These are phyloP conservation scores for Aspergillus sp. DNA, from an alignment of 2,329 filamentous ascomycete species.

Conservation along the genomic window DNA sequence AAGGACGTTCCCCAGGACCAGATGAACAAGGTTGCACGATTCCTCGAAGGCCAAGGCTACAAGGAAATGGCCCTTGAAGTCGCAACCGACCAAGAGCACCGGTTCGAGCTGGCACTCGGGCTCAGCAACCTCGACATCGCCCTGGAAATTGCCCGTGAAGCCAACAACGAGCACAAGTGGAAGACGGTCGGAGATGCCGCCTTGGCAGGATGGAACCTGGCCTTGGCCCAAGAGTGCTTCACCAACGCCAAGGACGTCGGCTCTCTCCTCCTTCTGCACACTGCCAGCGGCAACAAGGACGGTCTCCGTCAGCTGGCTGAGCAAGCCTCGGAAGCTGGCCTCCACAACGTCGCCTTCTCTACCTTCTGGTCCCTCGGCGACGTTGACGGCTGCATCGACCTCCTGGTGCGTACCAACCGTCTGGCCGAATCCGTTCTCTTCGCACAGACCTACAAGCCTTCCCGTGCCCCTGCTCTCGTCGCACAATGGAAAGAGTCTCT, in stretches of 20 bases:
- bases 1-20: constrained; percentile 84
- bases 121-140: constrained; percentile 84
- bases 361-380: constrained; percentile 86
- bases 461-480: constrained; percentile 66
- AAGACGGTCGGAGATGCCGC: constrained; percentile 95
- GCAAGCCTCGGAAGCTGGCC: constrained; percentile 73
- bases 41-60: constrained; percentile 94
- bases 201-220: constrained; percentile 80
- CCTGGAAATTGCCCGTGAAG: constrained; percentile 76
- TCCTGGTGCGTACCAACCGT: constrained; percentile 76
- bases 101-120: constrained; percentile 86
- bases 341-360: constrained; percentile 92
- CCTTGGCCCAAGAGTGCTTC: constrained; percentile 90
- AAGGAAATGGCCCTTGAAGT: constrained; percentile 95
- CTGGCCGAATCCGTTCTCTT: constrained; percentile 86
- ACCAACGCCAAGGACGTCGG: constrained; percentile 86
- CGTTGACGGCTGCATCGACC: constrained; percentile 75
- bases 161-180: constrained; percentile 95
- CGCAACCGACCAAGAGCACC: constrained; percentile 91
- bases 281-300: constrained; percentile 75
- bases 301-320: constrained; percentile 72
- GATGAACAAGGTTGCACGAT: constrained; percentile 96
- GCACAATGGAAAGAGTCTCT: constrained; percentile 78
- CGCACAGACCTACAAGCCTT: constrained; percentile 93
- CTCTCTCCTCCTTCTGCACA: constrained; percentile 83